Percentiles rank a stretch among this genome's conserved stretches.
These are phyloP conservation scores for Spiromastix sp. DNA, from an alignment of 2,329 filamentous ascomycete species.

Conservation along the genomic window DNA sequence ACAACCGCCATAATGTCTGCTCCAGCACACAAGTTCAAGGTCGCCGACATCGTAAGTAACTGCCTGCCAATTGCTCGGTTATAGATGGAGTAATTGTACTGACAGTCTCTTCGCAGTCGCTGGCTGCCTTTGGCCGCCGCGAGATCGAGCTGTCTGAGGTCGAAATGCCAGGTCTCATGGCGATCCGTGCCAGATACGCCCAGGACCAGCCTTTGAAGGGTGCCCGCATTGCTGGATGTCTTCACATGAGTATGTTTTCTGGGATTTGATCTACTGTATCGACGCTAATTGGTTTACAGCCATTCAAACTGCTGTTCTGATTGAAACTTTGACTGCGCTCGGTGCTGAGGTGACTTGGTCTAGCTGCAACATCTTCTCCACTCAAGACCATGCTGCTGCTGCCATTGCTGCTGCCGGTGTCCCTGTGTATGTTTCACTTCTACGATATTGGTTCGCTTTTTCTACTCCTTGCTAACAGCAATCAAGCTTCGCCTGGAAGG, in stretches of 20 bases:
- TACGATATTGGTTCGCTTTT: constrained; percentile 25
- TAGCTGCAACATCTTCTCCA: constrained; percentile 99
- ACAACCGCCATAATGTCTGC: constrained; percentile 47
- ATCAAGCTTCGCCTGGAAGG: constrained; percentile 58
- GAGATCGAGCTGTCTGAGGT: constrained; percentile 97
- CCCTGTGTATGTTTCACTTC: constrained; percentile 52
- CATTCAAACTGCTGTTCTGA: constrained; percentile 98
- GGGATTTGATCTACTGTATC: too few relatives aligned
- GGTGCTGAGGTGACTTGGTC: constrained; percentile 99
- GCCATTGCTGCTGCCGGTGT: constrained; percentile 91
- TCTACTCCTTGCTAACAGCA: constrained; percentile 6
- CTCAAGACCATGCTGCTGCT: constrained; percentile 94
- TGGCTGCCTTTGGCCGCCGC: constrained; percentile 96
- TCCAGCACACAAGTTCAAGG: constrained; percentile 91
- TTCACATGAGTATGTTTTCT: constrained; percentile 76
- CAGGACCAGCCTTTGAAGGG: constrained; percentile 86
- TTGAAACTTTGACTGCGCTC: constrained; percentile 89
- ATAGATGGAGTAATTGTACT: constrained; percentile 6
- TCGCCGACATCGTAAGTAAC: constrained; percentile 70
- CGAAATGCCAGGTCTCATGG: constrained; percentile 97
- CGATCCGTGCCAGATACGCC: constrained; percentile 85
- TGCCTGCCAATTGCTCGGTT: constrained; percentile 1
- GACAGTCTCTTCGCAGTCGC: constrained; percentile 40
- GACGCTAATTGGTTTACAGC: constrained; percentile 36
- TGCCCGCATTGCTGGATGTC: constrained; percentile 91